Evolutionary conservation across 768 basidiomycete species (phyloP).

Genomic region (Hemileccinum impolitum): DNA sequence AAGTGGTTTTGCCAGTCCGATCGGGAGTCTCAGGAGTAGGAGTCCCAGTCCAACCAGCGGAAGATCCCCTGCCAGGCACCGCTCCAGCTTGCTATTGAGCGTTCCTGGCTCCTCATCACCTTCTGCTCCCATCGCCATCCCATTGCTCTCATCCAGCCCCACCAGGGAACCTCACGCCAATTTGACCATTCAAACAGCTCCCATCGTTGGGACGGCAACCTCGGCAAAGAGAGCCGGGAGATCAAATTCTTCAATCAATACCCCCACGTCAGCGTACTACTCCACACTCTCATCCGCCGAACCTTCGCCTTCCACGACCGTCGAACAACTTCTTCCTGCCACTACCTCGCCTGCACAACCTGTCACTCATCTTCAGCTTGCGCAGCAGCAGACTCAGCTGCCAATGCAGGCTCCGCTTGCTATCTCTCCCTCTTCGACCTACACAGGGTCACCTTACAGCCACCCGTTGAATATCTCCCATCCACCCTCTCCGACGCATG

Average conservation of each 20-base stretch:
- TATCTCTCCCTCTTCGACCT: constrained; percentile 25
- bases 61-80: constrained; percentile 33
- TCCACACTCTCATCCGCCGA: constrained; percentile 38
- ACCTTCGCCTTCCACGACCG: constrained; percentile 39
- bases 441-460: constrained; percentile 25
- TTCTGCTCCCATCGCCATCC: constrained; percentile 14
- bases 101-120: constrained; percentile 39
- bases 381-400: constrained; percentile 19
- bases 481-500: constrained; percentile 47
- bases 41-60: constrained; percentile 58
- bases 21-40: constrained; percentile 58
- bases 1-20: constrained; percentile 65
- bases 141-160: constrained; percentile 29
- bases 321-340: constrained; percentile 27
- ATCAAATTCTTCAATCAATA: constrained; percentile 33
- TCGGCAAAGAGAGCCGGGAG: constrained; percentile 9
- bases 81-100: constrained; percentile 47
- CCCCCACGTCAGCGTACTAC: constrained; percentile 50
- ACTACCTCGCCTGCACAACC: constrained; percentile 21
- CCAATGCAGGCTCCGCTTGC: constrained; percentile 6
- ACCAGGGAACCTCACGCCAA: constrained; percentile 16
- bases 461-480: constrained; percentile 25
- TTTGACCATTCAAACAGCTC: constrained; percentile 25
- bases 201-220: constrained; percentile 4
- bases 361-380: constrained; percentile 17